Base-by-base conservation (phyloP, 495 filamentous ascomycete genomes). In the Aspergillus panamensis region DNA sequence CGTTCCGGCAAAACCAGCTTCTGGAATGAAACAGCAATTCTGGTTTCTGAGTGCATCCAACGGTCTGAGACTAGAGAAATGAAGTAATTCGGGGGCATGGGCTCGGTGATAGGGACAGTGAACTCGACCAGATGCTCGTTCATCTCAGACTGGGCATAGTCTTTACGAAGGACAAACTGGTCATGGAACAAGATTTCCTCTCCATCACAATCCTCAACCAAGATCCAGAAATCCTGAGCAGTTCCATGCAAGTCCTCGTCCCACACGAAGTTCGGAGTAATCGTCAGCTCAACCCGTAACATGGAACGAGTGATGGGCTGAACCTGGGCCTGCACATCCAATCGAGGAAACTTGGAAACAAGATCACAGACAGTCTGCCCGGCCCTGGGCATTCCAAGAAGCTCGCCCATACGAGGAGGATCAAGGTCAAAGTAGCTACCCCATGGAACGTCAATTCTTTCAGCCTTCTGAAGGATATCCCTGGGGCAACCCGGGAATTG, bases 51-150 rank as follows among this genome's bases (percentile, higher is more conserved):
- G 65, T 96, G 91, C 90, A 97, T 94, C 94, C 94, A 99, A 55
- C 95, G 81, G 63, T 99, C 94, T 3, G 92, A 97, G 14, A 96
- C 78, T 53, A 97, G 80, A 1, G 90, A 91, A 66, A 99, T 91
- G 75, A 99, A 99, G 74, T 97, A 97, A 66, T 97, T 95, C 0
- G 94, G 94, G 6, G 94, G 95, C 90, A 97, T 96, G 1, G 94
- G 94, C 65, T 99, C 94, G 2, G 91, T 89, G 62, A 99, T 94
- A 1, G 94, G 87, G 6, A 97, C 93, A 0, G 95, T 97, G 66
- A 99, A 96, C 58, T 97, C 94, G 32, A 99, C 87, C n/a, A 96
- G 73, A 65, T 99, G 94, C 69, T 97, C 94, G 60, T 95, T 97
- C 77, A 82, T 82, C 58, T 91, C 86, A 1, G 86, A 78, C 49